Conservation (phyloP, 345 rosid genomes). For the Populus deltoides region DNA sequence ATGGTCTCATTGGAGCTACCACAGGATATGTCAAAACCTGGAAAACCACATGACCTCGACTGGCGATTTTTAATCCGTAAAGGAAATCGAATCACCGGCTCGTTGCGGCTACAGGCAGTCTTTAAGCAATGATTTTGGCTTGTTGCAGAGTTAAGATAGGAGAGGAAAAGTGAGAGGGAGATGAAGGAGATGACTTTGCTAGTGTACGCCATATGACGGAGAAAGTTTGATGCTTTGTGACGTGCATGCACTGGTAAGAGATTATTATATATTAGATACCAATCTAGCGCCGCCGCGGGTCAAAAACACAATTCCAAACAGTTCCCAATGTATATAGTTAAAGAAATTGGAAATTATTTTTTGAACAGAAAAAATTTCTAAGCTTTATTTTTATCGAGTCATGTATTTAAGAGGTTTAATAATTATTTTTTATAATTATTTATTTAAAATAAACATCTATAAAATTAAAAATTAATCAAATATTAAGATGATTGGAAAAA, state of each 20-base stretch:
- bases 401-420: too few species aligned
- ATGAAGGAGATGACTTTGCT: not conserved
- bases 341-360: too few species aligned
- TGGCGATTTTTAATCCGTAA: slow-evolving; percentile 47
- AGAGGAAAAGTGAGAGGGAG: slow-evolving; percentile 1
- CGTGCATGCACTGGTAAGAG: too few species aligned
- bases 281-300: not conserved
- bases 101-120: slow-evolving; percentile 36
- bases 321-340: too few species aligned
- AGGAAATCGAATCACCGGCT: slow-evolving; percentile 52
- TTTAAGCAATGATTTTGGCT: slow-evolving; percentile 25
- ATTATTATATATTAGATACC: not conserved
- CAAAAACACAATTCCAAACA: not conserved
- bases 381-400: too few species aligned
- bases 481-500: too few species aligned
- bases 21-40: slow-evolving; percentile 54
- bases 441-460: too few species aligned
- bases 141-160: not conserved
- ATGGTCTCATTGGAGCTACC: slow-evolving; percentile 39
- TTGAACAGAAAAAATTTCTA: too few species aligned
- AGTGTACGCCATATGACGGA: slow-evolving; percentile 11
- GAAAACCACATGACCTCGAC: slow-evolving; percentile 46
- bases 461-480: too few species aligned
- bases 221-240: not conserved
- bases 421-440: too few species aligned